These are phyloP conservation scores for Trichosporon sp. DNA, from an alignment of 1,284 basidiomycete species.

Conservation along the genomic window DNA sequence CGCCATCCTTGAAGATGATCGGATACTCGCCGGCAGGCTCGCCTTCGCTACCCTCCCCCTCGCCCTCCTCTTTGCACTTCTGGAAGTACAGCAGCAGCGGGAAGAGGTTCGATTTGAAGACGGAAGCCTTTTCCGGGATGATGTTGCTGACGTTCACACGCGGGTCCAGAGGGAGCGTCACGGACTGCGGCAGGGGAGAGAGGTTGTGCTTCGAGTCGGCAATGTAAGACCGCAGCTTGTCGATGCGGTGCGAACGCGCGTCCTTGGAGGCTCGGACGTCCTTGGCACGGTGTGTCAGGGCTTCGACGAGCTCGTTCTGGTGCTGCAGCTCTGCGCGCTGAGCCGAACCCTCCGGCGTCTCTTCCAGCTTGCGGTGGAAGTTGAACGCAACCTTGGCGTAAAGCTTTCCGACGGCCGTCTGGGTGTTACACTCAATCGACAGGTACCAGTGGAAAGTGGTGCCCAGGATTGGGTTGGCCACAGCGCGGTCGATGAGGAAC, in stretches of 20 bases:
- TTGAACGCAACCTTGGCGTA: slow-evolving; percentile 85
- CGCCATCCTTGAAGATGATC: slow-evolving; percentile 98
- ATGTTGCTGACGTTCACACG: slow-evolving; percentile 79
- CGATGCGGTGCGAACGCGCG: slow-evolving; percentile 92
- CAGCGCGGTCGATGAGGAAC: slow-evolving; percentile 84
- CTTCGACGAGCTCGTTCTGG: slow-evolving; percentile 83
- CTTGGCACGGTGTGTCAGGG: slow-evolving; percentile 77
- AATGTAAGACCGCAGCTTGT: slow-evolving; percentile 81
- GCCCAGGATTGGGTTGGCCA: slow-evolving; percentile 78
- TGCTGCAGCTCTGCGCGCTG: slow-evolving; percentile 77
- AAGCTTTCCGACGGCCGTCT: slow-evolving; percentile 81
- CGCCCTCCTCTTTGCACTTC: slow-evolving; percentile 53
- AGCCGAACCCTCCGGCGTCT: slow-evolving; percentile 75
- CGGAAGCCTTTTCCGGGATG: slow-evolving; percentile 83
- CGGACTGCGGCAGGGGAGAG: slow-evolving; percentile 67
- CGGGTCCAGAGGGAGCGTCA: slow-evolving; percentile 88
- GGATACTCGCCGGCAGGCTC: slow-evolving; percentile 67
- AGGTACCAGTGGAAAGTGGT: slow-evolving; percentile 97
- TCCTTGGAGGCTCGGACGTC: slow-evolving; percentile 90
- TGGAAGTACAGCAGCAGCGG: slow-evolving; percentile 90
- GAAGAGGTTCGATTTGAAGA: slow-evolving; percentile 97
- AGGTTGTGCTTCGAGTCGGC: slow-evolving; percentile 82
- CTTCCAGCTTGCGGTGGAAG: slow-evolving; percentile 81
- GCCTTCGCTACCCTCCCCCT: slow-evolving; percentile 41
- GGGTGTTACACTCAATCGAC: slow-evolving; percentile 81